Conservation (phyloP, 2,329 filamentous ascomycete genomes). For the Diatrype stigma region DNA sequence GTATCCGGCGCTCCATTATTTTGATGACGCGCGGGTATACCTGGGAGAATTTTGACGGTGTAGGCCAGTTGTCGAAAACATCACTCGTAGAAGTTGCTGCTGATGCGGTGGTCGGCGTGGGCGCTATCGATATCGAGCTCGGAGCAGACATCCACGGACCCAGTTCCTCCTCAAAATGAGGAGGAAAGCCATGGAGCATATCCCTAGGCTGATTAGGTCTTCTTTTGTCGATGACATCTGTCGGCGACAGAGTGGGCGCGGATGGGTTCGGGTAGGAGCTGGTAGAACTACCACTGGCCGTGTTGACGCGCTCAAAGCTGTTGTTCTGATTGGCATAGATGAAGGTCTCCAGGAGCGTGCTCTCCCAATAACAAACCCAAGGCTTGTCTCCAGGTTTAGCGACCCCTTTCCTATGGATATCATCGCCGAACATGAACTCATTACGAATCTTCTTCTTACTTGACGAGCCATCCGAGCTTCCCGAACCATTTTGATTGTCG, state of each 20-base stretch:
- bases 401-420: constrained; percentile 35
- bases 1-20: constrained; percentile 48
- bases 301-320: constrained; percentile 27
- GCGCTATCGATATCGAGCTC: constrained; percentile 1
- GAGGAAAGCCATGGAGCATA: neutral
- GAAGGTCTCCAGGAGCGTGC: constrained; percentile 51
- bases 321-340: constrained; percentile 52
- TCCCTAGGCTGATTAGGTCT: neutral
- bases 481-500: constrained; percentile 1
- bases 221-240: neutral
- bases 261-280: constrained; percentile 6
- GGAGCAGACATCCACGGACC: no score
- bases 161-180: constrained; percentile 2
- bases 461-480: neutral
- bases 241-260: constrained; percentile 4
- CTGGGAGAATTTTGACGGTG: constrained; percentile 17
- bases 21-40: constrained; percentile 51
- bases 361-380: constrained; percentile 58
- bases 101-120: constrained; percentile 8
- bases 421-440: constrained; percentile 21
- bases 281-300: constrained; percentile 2
- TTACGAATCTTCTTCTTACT: constrained; percentile 13
- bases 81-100: constrained; percentile 7
- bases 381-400: constrained; percentile 46
- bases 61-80: constrained; percentile 9